These are phyloP conservation scores for Phialocephala subalpina DNA, from an alignment of 2,329 filamentous ascomycete genomes.

Conservation along the genomic window DNA sequence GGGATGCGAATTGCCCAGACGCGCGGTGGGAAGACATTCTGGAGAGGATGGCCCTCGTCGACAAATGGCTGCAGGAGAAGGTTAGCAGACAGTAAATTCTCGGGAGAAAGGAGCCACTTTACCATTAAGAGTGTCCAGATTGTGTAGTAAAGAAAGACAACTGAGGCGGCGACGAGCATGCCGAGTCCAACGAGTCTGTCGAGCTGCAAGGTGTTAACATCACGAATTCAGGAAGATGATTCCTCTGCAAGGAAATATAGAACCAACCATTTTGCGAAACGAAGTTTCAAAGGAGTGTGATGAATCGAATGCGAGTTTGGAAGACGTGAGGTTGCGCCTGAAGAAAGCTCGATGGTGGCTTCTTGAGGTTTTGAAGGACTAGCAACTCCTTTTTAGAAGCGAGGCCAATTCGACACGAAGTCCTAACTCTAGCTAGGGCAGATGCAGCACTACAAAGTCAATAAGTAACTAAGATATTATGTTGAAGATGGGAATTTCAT, in stretches of 20 bases:
- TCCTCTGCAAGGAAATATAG: neutral
- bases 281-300: conserved; percentile 39
- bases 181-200: conserved; percentile 84
- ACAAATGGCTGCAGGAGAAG: conserved; percentile 81
- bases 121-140: conserved; percentile 99
- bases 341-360: neutral
- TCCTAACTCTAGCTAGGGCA: neutral
- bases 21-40: conserved; percentile 94
- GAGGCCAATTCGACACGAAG: conserved; percentile 1
- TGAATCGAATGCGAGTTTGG: conserved; percentile 27
- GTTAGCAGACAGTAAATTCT: conserved; percentile 23
- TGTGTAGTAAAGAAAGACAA: conserved; percentile 90
- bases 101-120: conserved; percentile 41
- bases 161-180: conserved; percentile 78
- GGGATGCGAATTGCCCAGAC: conserved; percentile 99
- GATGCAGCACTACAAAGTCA: neutral
- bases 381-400: conserved; percentile 1
- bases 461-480: neutral
- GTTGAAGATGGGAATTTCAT: neutral
- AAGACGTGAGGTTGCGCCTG: conserved; percentile 4
- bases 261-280: conserved; percentile 45
- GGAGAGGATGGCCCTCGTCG: conserved; percentile 90
- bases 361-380: conserved; percentile 12
- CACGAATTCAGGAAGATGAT: neutral
- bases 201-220: conserved; percentile 65